A percentile compares a stretch with the other conserved stretches of the same genome.
phyloP scores from a whole-genome alignment of 164 flowering plant genomes.

The Berberis thunbergii region DNA sequence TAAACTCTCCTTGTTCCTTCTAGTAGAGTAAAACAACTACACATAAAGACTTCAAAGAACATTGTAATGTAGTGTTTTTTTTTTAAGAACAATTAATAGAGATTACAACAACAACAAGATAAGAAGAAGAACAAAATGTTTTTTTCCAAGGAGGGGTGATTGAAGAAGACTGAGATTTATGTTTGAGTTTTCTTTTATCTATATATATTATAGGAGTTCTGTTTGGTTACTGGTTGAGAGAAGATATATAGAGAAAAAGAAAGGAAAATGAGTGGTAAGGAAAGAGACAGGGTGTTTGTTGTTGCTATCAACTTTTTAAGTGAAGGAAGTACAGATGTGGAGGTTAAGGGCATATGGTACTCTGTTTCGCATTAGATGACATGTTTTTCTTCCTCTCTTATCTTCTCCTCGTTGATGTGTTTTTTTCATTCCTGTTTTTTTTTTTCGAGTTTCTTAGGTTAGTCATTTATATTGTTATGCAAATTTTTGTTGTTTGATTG shows the following conservation, averaged over 20 bases:
- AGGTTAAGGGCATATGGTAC: constrained; percentile 1
- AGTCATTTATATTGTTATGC: no score
- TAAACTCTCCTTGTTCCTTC: not conserved
- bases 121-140: no score
- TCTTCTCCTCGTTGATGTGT: no score
- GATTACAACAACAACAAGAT: no score
- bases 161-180: no score
- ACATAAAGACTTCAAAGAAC: no score
- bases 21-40: no score
- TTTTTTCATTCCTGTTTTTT: not conserved
- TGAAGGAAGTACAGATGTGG: constrained; percentile 8
- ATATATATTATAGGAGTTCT: not conserved
- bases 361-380: constrained; percentile 11
- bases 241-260: not conserved
- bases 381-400: constrained; percentile 4
- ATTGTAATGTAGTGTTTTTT: no score
- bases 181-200: no score
- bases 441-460: not conserved
- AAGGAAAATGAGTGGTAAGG: constrained; percentile 41
- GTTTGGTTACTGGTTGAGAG: not conserved
- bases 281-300: constrained; percentile 43
- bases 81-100: no score
- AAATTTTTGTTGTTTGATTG: no score
- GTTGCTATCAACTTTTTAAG: constrained; percentile 40
- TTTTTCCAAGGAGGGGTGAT: no score